Evolutionary conservation across 192 early-diverging fungal genomes (phyloP).

Genomic region (Linnemannia elongata): DNA sequence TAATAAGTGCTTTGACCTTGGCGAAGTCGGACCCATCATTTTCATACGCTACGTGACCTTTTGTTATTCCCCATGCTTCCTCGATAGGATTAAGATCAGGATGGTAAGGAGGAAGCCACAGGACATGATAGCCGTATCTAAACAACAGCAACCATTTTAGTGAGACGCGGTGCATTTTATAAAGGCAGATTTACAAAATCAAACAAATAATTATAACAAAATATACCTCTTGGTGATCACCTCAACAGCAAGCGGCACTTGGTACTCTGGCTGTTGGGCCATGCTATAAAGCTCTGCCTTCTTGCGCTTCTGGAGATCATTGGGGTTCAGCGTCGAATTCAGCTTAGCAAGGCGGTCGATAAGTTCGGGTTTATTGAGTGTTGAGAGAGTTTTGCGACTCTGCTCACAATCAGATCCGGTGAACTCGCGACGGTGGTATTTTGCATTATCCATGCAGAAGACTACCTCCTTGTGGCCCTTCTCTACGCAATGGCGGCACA

Average conservation of each 20-base stretch:
- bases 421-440: slow-evolving; percentile 20
- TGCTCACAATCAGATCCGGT: neutral
- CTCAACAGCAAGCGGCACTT: neutral
- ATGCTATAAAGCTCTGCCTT: neutral
- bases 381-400: slow-evolving; percentile 16
- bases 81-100: slow-evolving; percentile 31
- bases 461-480: slow-evolving; percentile 13
- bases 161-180: neutral
- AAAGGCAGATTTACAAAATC: too few relatives aligned
- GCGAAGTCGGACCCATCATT: slow-evolving; percentile 17
- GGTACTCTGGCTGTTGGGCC: neutral
- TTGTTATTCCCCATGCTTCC: slow-evolving; percentile 29
- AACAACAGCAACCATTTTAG: too few relatives aligned
- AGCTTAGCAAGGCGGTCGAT: slow-evolving; percentile 1
- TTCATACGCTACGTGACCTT: slow-evolving; percentile 18
- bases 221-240: slow-evolving; percentile 4
- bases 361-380: slow-evolving; percentile 4
- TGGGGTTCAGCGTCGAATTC: neutral
- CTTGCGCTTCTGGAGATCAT: neutral
- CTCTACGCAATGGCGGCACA: neutral
- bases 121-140: slow-evolving; percentile 27
- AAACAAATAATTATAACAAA: neutral
- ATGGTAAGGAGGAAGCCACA: slow-evolving; percentile 32
- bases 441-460: slow-evolving; percentile 42
- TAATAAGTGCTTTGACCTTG: neutral